Percentiles rank a stretch among this genome's conserved stretches.
Evolutionary conservation across 1,284 basidiomycete genomes (phyloP).

Genomic region (Ganoderma resinaceum): DNA sequence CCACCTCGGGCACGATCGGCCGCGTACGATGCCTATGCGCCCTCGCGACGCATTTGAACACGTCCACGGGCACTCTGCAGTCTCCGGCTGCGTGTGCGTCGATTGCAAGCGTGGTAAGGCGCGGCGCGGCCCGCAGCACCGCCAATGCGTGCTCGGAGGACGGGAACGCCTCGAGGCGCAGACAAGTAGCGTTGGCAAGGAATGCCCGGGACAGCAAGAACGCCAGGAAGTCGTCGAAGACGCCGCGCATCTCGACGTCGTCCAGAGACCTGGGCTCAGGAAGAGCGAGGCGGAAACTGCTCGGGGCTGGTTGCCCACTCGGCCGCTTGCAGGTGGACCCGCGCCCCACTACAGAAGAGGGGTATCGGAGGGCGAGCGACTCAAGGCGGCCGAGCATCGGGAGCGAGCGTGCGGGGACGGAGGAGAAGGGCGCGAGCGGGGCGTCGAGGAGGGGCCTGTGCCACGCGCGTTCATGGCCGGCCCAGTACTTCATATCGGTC

Average conservation of each 20-base stretch:
- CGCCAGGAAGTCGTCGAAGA: background rate
- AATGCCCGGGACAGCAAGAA: background rate
- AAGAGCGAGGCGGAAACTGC: background rate
- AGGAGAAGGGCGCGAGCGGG: background rate
- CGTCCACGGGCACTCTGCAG: background rate
- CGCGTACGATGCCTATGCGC: background rate
- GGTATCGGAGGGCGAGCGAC: background rate
- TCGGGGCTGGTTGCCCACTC: background rate
- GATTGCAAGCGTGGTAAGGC: background rate
- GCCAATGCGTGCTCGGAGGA: background rate
- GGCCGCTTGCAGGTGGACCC: background rate
- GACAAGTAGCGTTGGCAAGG: background rate
- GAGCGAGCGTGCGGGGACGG: background rate
- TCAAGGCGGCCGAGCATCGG: background rate
- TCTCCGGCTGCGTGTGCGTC: background rate
- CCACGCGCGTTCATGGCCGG: background rate
- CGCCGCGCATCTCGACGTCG: background rate
- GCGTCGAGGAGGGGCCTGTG: background rate
- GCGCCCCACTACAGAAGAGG: background rate
- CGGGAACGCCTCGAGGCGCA: background rate
- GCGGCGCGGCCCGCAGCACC: background rate
- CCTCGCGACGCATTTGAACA: background rate
- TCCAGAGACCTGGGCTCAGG: background rate
- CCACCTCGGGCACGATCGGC: background rate
- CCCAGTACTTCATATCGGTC: constrained; percentile 5